Percentiles rank a stretch among this genome's conserved stretches.
Conservation (phyloP, 2,329 filamentous ascomycete genomes). For the Phialocephala sp. region DNA sequence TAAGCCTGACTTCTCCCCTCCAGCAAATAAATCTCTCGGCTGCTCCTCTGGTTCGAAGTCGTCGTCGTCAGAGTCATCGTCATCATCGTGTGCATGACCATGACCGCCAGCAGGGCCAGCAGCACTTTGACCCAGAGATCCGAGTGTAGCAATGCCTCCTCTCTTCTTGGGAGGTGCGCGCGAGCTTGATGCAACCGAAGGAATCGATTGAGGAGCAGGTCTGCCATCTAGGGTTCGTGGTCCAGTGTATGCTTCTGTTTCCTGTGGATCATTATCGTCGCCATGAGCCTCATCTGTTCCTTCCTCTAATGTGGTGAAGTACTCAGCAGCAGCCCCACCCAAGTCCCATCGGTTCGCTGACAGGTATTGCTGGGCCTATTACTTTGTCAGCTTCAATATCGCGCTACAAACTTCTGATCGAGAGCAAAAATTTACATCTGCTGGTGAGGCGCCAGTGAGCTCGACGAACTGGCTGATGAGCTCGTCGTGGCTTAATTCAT, state of each 20-base stretch:
- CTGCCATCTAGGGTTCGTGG: slow-evolving; percentile 68
- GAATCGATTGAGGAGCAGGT: slow-evolving; percentile 54
- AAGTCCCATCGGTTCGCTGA: slow-evolving; percentile 70
- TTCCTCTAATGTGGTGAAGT: slow-evolving; percentile 63
- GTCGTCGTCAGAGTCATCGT: slow-evolving; percentile 65
- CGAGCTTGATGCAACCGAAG: slow-evolving; percentile 37
- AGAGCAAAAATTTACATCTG: slow-evolving; percentile 49
- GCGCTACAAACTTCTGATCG: background rate
- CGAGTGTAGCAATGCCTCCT: slow-evolving; percentile 64
- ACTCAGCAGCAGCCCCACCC: slow-evolving; percentile 64
- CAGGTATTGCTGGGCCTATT: slow-evolving; percentile 66
- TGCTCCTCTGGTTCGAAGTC: slow-evolving; percentile 61
- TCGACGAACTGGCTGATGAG: slow-evolving; percentile 59
- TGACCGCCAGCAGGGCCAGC: slow-evolving; percentile 45
- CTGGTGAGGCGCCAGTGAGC: slow-evolving; percentile 57
- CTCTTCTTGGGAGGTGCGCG: slow-evolving; percentile 34
- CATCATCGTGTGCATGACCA: slow-evolving; percentile 57
- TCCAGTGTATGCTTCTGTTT: slow-evolving; percentile 59
- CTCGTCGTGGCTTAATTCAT: slow-evolving; percentile 49
- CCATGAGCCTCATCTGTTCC: slow-evolving; percentile 47
- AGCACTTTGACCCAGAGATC: slow-evolving; percentile 50
- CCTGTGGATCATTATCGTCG: slow-evolving; percentile 44
- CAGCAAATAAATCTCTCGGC: slow-evolving; percentile 76
- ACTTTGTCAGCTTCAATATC: slow-evolving; percentile 20
- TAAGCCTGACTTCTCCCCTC: slow-evolving; percentile 81